phyloP scores from a whole-genome alignment of 2,329 filamentous ascomycete genomes.

The Ceratocystis colombiana region DNA sequence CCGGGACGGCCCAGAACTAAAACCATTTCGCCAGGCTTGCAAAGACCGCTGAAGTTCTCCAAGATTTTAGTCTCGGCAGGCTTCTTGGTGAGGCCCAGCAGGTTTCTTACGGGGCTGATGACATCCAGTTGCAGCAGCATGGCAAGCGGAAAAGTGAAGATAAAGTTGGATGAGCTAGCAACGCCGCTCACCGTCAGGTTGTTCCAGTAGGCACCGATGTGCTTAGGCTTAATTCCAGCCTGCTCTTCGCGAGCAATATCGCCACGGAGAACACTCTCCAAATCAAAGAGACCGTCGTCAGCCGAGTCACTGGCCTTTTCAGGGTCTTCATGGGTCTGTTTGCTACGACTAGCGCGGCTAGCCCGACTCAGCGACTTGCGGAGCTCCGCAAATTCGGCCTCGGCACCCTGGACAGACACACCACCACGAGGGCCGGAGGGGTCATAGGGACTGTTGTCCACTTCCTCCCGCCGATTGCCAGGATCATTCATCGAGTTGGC shows the following conservation, averaged over 20 bases:
- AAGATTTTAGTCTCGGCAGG: constrained; percentile 64
- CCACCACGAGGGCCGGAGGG: constrained; percentile 32
- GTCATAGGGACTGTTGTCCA: constrained; percentile 19
- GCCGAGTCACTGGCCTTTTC: constrained; percentile 48
- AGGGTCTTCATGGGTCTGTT: constrained; percentile 38
- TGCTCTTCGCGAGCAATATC: constrained; percentile 60
- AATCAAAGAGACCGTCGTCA: constrained; percentile 50
- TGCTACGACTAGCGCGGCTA: constrained; percentile 42
- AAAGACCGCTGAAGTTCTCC: constrained; percentile 58
- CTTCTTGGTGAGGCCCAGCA: constrained; percentile 58
- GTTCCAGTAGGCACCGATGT: constrained; percentile 72
- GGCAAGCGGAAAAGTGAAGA: constrained; percentile 66
- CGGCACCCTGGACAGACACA: constrained; percentile 56
- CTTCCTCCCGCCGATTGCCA: constrained; percentile 8
- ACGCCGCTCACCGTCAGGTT: constrained; percentile 64
- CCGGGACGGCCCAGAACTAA: constrained; percentile 71
- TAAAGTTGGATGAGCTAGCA: constrained; percentile 62
- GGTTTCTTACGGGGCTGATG: constrained; percentile 50
- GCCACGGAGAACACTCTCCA: constrained; percentile 64
- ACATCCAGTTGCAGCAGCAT: constrained; percentile 69
- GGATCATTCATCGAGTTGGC: constrained; percentile 22
- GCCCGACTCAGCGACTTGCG: constrained; percentile 49
- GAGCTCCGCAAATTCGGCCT: constrained; percentile 60
- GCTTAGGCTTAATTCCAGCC: constrained; percentile 71
- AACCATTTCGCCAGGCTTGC: constrained; percentile 78